Percentiles rank a stretch among this genome's conserved stretches.
Evolutionary conservation across 805 yeast species (phyloP).

Genomic region (Saccharomyces jurei): DNA sequence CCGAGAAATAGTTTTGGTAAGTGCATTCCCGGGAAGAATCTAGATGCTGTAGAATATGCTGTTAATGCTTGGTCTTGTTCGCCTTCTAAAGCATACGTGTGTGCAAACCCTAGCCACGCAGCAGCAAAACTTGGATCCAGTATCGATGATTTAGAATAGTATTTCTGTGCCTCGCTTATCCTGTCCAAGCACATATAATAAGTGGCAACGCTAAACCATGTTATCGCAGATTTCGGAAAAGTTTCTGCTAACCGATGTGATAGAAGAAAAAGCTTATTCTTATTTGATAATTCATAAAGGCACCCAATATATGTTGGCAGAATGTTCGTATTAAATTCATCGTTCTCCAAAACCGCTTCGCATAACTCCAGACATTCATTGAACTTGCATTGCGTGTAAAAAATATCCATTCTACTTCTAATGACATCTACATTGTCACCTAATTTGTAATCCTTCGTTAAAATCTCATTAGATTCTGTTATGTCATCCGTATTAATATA

Average conservation of each 20-base stretch:
- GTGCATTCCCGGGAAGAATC: conserved; percentile 86
- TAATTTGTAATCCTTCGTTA: conserved; percentile 66
- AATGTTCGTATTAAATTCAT: conserved; percentile 62
- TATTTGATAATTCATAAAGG: conserved; percentile 74
- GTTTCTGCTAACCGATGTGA: conserved; percentile 82
- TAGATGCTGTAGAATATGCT: conserved; percentile 91
- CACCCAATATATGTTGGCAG: conserved; percentile 78
- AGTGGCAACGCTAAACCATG: conserved; percentile 90
- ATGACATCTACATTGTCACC: conserved; percentile 63
- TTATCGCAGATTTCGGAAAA: conserved; percentile 70
- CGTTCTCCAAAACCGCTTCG: conserved; percentile 47
- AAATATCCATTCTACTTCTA: conserved; percentile 57
- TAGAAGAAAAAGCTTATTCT: conserved; percentile 66
- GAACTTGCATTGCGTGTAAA: conserved; percentile 70
- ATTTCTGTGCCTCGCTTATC: conserved; percentile 74
- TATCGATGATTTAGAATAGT: conserved; percentile 81
- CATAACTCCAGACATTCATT: conserved; percentile 69
- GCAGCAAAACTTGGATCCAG: conserved; percentile 84
- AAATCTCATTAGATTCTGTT: conserved; percentile 55
- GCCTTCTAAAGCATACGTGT: conserved; percentile 95
- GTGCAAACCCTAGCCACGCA: conserved; percentile 98
- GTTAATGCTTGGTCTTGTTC: conserved; percentile 98
- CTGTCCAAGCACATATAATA: conserved; percentile 73
- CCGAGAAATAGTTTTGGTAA: conserved; percentile 85
- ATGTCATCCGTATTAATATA: conserved; percentile 51